Base-by-base conservation (phyloP, 805 yeast genomes). In the Nakazawaea ernobii region DNA sequence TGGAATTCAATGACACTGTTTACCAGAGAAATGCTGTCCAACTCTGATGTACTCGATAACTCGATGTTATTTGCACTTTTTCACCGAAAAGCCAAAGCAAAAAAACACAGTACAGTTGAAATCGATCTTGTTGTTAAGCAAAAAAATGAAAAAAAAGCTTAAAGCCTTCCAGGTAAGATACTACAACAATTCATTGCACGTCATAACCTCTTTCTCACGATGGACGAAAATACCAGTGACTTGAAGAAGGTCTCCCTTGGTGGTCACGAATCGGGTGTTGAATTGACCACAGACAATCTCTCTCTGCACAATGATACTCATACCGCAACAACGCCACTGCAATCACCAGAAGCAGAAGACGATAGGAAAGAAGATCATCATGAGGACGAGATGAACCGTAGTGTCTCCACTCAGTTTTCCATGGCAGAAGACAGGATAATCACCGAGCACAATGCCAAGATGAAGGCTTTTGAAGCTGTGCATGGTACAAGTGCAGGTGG, bases 401-500 rank as follows among this genome's bases (percentile, higher is more conserved):
- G 50, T 39, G 47, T 29, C 9, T 69, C 77, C 20, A 75, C 86
- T 8, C 84, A 82, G 59, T 83, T 71, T 56, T 79, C 87, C 1
- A 71, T 82, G 43, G 75, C 79, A 6, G 89, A 85, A 55, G 91
- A 84, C 53, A 73, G 72, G 56, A 68, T 71, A 56, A 69, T 84
- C 55, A 75, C 74, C 56, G 89, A 81, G 45, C 82, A 82, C 49
- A 88, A 83, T 52, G 80, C 86, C 55, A 84, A 84, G 56, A 60
- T 79, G 33, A 71, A 74, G 49, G 86, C 89, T 0, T 68, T 80
- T 51, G 77, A 76, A 50, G 70, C 76, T 32, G 61, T 77, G 35
- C 56, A 54, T 54, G 43, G 39, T 15, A 46, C 52, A 30, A 36
- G 33, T 32, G 15, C 24, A 14, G 32, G 35, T 10, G 35, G 32